Base-by-base conservation (phyloP, 768 basidiomycete genomes). In the Rhizopogon rudus region DNA sequence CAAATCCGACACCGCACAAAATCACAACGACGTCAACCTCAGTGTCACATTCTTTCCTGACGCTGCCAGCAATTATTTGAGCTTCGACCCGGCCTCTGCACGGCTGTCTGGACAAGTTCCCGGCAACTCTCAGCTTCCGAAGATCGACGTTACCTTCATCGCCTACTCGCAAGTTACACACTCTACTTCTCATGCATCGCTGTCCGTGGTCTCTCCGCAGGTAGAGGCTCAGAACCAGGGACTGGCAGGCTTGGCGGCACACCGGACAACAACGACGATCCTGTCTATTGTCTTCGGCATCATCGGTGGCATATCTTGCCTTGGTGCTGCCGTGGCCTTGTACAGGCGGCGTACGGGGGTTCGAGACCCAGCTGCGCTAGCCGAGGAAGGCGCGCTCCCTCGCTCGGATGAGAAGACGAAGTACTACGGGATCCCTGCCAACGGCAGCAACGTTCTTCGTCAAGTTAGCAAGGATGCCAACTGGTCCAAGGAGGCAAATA, bases 141-240 rank as follows among this genome's bases (percentile, higher is more conserved):
- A 76, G 43, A 75, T 84, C 40, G 67, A 71, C 1, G 72, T 83
- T 48, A 81, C 80, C 3, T 87, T 91, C 60, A 82, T 83, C 6
- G 89, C 87, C 3, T 88, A 83, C 67, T 87, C 85, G 33, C 72
- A 66, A 39, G 53, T 77, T 17, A 88, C 84, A 2, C 88, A 84
- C 60, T 86, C 88, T 14, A 87, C 82, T 1, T 91, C 88, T 17
- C 86, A 88, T 61, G 75, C 86, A 1, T 78, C 60, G 53, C 73
- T 90, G 16, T 67, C 76, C 1, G 72, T 91, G 31, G 77, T 52
- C 66, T 84, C 54, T 66, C 77, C 42, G 60, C 74, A 35, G 53
- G 65, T 44, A 67, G 74, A 55, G 69, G 69, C 79, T 58, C 72
- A 76, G 39, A 60, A 60, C 7, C 51, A 44, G 25, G 59, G 60